Conservation (phyloP, 2,329 filamentous ascomycete species). For the Monosporascus sp. region DNA sequence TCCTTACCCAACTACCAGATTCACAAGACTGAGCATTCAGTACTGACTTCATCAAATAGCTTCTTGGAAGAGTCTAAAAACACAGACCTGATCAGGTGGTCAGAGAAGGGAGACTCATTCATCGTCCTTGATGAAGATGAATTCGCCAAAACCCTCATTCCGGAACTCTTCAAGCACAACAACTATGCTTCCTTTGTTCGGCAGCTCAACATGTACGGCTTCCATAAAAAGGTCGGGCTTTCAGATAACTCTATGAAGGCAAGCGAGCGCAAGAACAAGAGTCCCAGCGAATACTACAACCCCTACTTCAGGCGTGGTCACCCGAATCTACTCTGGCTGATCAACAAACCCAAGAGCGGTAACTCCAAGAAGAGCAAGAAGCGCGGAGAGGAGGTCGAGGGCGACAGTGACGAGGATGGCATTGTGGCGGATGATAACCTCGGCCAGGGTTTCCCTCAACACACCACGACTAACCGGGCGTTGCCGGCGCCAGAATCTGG, state of each 20-base stretch:
- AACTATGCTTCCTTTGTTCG: slow-evolving; percentile 97
- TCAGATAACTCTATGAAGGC: slow-evolving; percentile 98
- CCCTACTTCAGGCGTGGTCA: slow-evolving; percentile 92
- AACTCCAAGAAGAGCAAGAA: slow-evolving; percentile 55
- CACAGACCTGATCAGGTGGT: slow-evolving; percentile 94
- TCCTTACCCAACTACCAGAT: slow-evolving; percentile 3
- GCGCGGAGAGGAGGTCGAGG: slow-evolving; percentile 57
- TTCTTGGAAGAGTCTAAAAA: slow-evolving; percentile 93
- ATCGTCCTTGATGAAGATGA: slow-evolving; percentile 96
- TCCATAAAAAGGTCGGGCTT: slow-evolving; percentile 89
- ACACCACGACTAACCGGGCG: slow-evolving; percentile 26
- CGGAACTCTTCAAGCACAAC: slow-evolving; percentile 98
- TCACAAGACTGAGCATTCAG: neutral
- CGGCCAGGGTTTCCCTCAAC: slow-evolving; percentile 33
- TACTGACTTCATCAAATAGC: slow-evolving; percentile 40
- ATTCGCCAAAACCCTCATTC: slow-evolving; percentile 94
- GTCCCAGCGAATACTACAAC: slow-evolving; percentile 96
- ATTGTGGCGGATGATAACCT: slow-evolving; percentile 33
- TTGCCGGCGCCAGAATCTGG: slow-evolving; percentile 40
- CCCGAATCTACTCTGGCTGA: slow-evolving; percentile 89
- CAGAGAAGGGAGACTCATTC: slow-evolving; percentile 92
- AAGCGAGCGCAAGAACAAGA: slow-evolving; percentile 95
- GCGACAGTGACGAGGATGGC: slow-evolving; percentile 66
- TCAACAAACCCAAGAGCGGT: slow-evolving; percentile 86
- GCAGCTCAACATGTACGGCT: slow-evolving; percentile 95